Evolutionary conservation across 805 yeast species (phyloP), one percentile per base, ranked within the genome.

Genomic region (Kluyveromyces siamensis): DNA sequence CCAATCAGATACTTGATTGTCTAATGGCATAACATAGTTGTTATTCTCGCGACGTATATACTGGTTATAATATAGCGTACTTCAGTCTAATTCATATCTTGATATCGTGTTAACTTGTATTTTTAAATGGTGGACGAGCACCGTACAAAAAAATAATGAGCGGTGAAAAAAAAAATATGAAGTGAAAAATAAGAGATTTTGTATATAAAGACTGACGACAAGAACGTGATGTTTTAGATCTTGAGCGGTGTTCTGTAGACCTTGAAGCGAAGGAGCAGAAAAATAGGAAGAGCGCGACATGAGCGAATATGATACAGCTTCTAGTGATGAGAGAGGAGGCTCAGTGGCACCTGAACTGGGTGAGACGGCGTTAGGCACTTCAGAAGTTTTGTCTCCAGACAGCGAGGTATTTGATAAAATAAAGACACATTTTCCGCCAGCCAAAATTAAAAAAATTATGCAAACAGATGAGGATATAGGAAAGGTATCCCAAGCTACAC

Each of bases 381-480:
- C 33, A 27, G 37, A 5, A 18, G 47, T 44, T 18, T 30, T 7
- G 41, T 27, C 25, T 10, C 43, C 14, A 11, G 38, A 30, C 11
- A 21, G 40, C 33, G 38, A 44, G 52, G 59, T 60, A 3, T 67
- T 64, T 50, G 70, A 67, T 13, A 59, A 63, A 43, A 81, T 85
- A 54, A 84, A 84, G 65, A 85, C 93, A 36, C 95, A 85, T 62
- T 86, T 86, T 66, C 95, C 95, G 5, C 85, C 89, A 6, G 98
- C 98, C 2, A 79, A 98, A 53, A 89, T 93, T 59, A 93, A 93
- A 72, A 87, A 93, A 59, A 80, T 93, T 50, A 91, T 93, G 96
- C 99, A 93, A 63, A 83, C 95, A 27, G 99, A 93, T 67, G 99
- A 93, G 54, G 99, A 93, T 54, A 90, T 93, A 41, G 99, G 99